Evolutionary conservation across 106 monocot genomes (phyloP).

Genomic region (Narthecium ossifragum): DNA sequence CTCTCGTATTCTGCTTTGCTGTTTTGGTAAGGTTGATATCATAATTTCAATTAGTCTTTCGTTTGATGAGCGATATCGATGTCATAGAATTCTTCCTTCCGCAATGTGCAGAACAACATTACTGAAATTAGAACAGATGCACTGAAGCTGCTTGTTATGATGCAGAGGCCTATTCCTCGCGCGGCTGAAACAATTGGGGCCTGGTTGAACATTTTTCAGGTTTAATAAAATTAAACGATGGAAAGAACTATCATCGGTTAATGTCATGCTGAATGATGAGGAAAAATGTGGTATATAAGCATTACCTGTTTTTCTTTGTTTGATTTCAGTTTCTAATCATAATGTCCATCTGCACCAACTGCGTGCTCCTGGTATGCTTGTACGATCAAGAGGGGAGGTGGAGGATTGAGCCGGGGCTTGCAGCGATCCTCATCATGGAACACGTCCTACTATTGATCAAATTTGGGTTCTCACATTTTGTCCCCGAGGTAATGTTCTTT

Average conservation of each 20-base stretch:
- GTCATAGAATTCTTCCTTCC: neutral
- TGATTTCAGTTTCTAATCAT: conserved; percentile 71
- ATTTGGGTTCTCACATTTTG: conserved; percentile 63
- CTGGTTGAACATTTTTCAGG: conserved; percentile 95
- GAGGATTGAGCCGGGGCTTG: conserved; percentile 86
- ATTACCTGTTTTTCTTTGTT: too few species aligned
- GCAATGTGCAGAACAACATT: conserved; percentile 64
- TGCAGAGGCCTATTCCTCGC: conserved; percentile 69
- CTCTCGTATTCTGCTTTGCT: conserved; percentile 85
- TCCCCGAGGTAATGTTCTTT: conserved; percentile 53
- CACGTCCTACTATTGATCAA: conserved; percentile 55
- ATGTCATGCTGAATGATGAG: too few species aligned
- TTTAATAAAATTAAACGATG: neutral
- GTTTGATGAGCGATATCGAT: too few species aligned
- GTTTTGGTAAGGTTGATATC: conserved; percentile 35
- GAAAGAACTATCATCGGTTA: too few species aligned
- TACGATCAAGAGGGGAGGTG: conserved; percentile 93
- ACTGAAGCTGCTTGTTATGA: conserved; percentile 78
- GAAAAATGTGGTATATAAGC: too few species aligned
- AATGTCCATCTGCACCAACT: conserved; percentile 94
- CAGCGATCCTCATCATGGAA: conserved; percentile 54
- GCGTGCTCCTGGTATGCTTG: conserved; percentile 68
- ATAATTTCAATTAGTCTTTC: neutral
- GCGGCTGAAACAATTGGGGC: conserved; percentile 83
- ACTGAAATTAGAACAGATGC: conserved; percentile 93